Conservation (phyloP, 495 filamentous ascomycete genomes). For the Xylaria bambusicola region DNA sequence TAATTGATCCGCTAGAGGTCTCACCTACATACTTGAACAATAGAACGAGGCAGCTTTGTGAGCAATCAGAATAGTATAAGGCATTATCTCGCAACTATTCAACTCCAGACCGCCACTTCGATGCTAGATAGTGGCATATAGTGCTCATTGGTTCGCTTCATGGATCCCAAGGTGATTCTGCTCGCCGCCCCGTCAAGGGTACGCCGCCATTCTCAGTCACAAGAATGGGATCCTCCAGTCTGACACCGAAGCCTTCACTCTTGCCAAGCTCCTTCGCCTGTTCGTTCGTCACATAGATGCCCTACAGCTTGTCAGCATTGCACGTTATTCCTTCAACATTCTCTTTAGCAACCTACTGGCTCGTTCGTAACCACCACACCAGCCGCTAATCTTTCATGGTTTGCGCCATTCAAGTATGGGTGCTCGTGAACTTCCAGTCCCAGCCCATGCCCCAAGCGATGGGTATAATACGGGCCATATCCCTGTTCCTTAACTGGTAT, state of each 20-base stretch:
- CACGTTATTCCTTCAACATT: background rate
- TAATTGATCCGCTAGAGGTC: too few relatives aligned
- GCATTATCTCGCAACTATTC: too few relatives aligned
- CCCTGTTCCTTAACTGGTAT: slow-evolving; percentile 21
- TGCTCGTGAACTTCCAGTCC: slow-evolving; percentile 34
- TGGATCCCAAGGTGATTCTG: slow-evolving; percentile 21
- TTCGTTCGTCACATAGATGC: slow-evolving; percentile 33
- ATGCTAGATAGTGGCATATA: too few relatives aligned
- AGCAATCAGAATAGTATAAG: too few relatives aligned
- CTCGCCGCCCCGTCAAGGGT: slow-evolving; percentile 28
- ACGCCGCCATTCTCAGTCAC: slow-evolving; percentile 27
- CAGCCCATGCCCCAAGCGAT: slow-evolving; percentile 32
- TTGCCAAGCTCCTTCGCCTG: slow-evolving; percentile 24
- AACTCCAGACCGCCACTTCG: too few relatives aligned
- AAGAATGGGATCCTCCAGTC: slow-evolving; percentile 31
- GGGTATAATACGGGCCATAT: slow-evolving; percentile 31
- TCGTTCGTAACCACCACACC: slow-evolving; percentile 34
- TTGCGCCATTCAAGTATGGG: slow-evolving; percentile 36
- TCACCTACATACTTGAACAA: too few relatives aligned
- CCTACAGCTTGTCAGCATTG: slow-evolving; percentile 12
- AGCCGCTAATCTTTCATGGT: slow-evolving; percentile 26
- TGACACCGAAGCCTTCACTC: slow-evolving; percentile 28
- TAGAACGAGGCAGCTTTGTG: too few relatives aligned
- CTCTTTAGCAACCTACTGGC: slow-evolving; percentile 21
- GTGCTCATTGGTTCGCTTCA: background rate